Evolutionary conservation across 495 filamentous ascomycete genomes (phyloP).

Genomic region (Xylaria curta): DNA sequence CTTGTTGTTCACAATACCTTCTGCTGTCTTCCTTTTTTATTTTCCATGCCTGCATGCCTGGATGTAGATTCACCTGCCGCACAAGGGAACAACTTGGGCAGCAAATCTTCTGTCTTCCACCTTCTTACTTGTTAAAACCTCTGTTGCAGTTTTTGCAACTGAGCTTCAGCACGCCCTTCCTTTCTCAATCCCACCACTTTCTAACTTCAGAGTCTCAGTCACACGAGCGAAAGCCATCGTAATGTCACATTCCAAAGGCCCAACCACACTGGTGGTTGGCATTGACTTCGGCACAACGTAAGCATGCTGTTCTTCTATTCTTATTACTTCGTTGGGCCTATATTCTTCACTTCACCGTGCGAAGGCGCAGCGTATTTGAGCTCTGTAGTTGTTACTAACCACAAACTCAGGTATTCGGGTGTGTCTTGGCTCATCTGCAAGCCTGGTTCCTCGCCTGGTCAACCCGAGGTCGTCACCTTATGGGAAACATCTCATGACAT

Average conservation of each 20-base stretch:
- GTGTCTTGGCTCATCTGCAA: conserved; percentile 54
- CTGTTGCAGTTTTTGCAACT: background rate
- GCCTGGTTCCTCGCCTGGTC: conserved; percentile 33
- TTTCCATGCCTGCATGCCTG: background rate
- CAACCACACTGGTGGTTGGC: conserved; percentile 38
- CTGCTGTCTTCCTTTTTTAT: background rate
- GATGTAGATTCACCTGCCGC: background rate
- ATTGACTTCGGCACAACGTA: conserved; percentile 56
- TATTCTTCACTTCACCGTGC: background rate
- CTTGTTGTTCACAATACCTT: background rate
- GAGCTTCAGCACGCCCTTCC: too few relatives aligned
- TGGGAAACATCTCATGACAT: conserved; percentile 10
- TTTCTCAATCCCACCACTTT: background rate
- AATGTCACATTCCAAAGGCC: background rate
- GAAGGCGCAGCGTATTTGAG: too few relatives aligned
- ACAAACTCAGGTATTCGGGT: conserved; percentile 45
- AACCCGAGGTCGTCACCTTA: conserved; percentile 3
- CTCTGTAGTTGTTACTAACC: background rate
- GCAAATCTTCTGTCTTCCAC: background rate
- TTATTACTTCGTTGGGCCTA: background rate
- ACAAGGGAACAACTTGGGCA: background rate
- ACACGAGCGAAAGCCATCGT: background rate
- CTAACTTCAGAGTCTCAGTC: background rate
- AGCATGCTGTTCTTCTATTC: background rate
- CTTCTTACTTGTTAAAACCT: background rate